Evolutionary conservation across 2,329 filamentous ascomycete species (phyloP).

Genomic region (Paradendryphiella salina): DNA sequence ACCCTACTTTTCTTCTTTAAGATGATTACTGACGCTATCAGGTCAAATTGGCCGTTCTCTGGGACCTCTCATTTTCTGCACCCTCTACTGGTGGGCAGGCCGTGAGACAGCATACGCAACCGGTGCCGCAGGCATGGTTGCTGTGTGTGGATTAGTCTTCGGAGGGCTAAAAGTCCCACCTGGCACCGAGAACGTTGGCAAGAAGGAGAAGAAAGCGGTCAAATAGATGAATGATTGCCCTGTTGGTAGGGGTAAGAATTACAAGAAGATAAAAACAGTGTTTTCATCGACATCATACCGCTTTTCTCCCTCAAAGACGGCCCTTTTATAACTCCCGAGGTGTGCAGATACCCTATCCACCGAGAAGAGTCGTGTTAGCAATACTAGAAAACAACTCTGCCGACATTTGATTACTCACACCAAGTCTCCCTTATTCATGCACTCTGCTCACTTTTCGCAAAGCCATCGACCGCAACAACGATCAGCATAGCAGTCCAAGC

Average conservation of each 20-base stretch:
- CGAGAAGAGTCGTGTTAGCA: no score
- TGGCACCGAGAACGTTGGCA: slow-evolving; percentile 40
- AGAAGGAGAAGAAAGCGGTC: slow-evolving; percentile 24
- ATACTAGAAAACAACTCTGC: no score
- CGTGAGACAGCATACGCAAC: slow-evolving; percentile 80
- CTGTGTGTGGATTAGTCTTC: slow-evolving; percentile 72
- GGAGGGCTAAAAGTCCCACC: slow-evolving; percentile 69
- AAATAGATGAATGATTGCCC: neutral
- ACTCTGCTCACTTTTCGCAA: no score
- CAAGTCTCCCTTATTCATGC: no score
- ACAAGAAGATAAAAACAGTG: neutral
- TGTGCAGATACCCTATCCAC: no score
- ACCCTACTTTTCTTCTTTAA: neutral
- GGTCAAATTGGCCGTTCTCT: slow-evolving; percentile 87
- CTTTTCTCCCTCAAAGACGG: no score
- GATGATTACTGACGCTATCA: slow-evolving; percentile 42
- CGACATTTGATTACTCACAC: no score
- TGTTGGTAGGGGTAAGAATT: neutral
- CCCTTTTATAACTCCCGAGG: no score
- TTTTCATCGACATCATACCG: no score
- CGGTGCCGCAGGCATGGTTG: slow-evolving; percentile 78
- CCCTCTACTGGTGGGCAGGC: slow-evolving; percentile 98
- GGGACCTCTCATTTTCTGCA: slow-evolving; percentile 88
- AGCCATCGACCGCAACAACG: no score
- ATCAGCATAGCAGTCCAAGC: no score